Base-by-base conservation (phyloP, 148 eudicot species). In the Chenopodium formosanum region DNA sequence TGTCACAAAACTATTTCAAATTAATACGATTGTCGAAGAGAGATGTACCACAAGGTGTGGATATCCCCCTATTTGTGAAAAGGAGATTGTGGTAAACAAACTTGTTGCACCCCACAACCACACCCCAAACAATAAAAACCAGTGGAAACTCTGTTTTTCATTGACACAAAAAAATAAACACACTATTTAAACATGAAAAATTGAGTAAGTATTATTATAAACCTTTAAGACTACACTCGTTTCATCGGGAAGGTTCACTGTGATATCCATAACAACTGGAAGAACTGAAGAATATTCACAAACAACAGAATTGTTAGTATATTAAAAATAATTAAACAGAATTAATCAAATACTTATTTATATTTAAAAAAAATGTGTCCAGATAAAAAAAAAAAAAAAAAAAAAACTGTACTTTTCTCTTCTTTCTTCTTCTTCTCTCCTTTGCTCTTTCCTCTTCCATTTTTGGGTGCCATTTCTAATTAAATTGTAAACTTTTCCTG, bases 371-470 rank as follows among this genome's bases (percentile, higher is more conserved):
- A 50, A 9, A 13, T 17, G 22, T 56, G 3, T 62, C 10, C 10
- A 13, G 2, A 37, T 1, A 31, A 31, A 65, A 56, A 81, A 64
- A 63, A 44, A 81, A 64, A 63, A 44, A n/a, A n/a, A 31, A 31
- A 65, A 56, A 81, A 64, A 63, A 44, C 0, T 52, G 23, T 90
- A 97, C 99, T 94, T 86, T 97, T 97, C 66, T 94, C 99, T 85
- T 97, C 99, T 66, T 94, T 97, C 94, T 94, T 97, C 95, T 92
- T 97, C 96, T 91, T 94, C 40, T 94, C 99, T 37, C 94, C 98
- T 80, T 92, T 96, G 32, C 87, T 80, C 89, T 92, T 97, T 75
- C 99, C 99, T 74, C 91, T 94, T 62, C 95, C 92, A 86, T 85
- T 90, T 87, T 97, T 95, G n/a, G 94, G 97, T 78, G 99, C 99